phyloP scores from a whole-genome alignment of 1,139 yeast species.

The Candida buenavistaensis region DNA sequence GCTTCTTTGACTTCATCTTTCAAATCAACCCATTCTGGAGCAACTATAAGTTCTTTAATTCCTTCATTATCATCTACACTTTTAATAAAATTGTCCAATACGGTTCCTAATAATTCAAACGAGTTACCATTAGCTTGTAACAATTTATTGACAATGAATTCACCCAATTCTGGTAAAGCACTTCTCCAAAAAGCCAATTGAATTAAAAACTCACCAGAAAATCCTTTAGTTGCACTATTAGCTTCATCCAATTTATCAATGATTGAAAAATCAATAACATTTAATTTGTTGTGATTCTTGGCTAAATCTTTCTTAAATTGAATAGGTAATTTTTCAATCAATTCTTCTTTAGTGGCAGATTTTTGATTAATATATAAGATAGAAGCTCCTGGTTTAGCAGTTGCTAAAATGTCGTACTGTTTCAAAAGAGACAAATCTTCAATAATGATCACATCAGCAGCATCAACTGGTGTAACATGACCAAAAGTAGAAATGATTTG shows the following conservation, averaged over 20 bases:
- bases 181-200: slow-evolving; percentile 82
- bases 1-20: slow-evolving; percentile 22
- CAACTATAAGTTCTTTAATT: slow-evolving; percentile 44
- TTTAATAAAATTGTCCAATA: slow-evolving; percentile 67
- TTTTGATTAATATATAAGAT: slow-evolving; percentile 50
- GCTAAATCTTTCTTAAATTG: slow-evolving; percentile 58
- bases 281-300: slow-evolving; percentile 51
- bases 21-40: slow-evolving; percentile 44
- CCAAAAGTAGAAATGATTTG: slow-evolving; percentile 53
- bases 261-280: slow-evolving; percentile 57
- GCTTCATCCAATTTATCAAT: slow-evolving; percentile 51
- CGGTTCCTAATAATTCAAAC: slow-evolving; percentile 81
- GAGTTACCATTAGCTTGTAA: slow-evolving; percentile 81
- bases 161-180: slow-evolving; percentile 62
- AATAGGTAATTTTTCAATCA: slow-evolving; percentile 51
- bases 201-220: slow-evolving; percentile 70
- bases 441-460: slow-evolving; percentile 64
- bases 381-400: slow-evolving; percentile 57
- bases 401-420: slow-evolving; percentile 60
- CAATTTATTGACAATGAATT: slow-evolving; percentile 73
- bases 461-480: slow-evolving; percentile 43
- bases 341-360: slow-evolving; percentile 39
- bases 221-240: slow-evolving; percentile 69
- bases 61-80: slow-evolving; percentile 50
- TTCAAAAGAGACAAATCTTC: slow-evolving; percentile 57